These are phyloP conservation scores for Endoconidiophora polonica DNA, from an alignment of 2,329 filamentous ascomycete genomes.

Conservation along the genomic window DNA sequence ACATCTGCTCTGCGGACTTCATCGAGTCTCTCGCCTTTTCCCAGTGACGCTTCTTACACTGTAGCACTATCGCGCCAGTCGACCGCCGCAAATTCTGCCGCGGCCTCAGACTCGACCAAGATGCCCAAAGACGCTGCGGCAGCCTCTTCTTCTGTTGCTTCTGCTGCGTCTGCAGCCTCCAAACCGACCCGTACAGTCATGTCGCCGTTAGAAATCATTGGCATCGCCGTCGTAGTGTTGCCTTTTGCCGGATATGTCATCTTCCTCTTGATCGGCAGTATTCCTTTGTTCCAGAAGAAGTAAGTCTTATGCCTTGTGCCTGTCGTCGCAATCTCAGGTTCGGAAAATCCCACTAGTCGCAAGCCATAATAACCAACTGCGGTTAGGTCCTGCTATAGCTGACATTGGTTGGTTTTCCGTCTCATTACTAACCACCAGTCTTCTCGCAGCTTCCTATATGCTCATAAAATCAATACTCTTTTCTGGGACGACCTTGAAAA, in stretches of 20 bases:
- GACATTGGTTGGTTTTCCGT: neutral
- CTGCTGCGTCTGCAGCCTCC: too few species aligned
- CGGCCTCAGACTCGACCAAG: too few species aligned
- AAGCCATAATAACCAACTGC: neutral
- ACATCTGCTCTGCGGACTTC: too few species aligned
- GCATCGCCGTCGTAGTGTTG: slow-evolving; percentile 2
- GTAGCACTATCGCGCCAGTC: too few species aligned
- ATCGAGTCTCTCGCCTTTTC: too few species aligned
- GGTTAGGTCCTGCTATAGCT: neutral
- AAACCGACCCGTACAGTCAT: neutral
- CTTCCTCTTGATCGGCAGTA: slow-evolving; percentile 48
- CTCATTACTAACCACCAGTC: slow-evolving; percentile 6
- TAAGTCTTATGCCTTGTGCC: slow-evolving; percentile 27
- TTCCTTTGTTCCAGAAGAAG: slow-evolving; percentile 64
- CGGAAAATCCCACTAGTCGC: slow-evolving; percentile 10
- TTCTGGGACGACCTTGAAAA: slow-evolving; percentile 57
- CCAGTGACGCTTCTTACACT: too few species aligned
- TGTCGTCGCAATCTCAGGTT: neutral
- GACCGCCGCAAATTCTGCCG: too few species aligned
- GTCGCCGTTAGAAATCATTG: slow-evolving; percentile 1
- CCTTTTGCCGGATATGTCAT: slow-evolving; percentile 40
- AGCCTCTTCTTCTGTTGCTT: neutral
- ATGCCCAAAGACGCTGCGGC: neutral
- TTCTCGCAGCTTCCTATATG: slow-evolving; percentile 61
- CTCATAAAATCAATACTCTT: slow-evolving; percentile 59